Base-by-base conservation (phyloP, 164 flowering plant genomes). In the Chimonanthus praecox region DNA sequence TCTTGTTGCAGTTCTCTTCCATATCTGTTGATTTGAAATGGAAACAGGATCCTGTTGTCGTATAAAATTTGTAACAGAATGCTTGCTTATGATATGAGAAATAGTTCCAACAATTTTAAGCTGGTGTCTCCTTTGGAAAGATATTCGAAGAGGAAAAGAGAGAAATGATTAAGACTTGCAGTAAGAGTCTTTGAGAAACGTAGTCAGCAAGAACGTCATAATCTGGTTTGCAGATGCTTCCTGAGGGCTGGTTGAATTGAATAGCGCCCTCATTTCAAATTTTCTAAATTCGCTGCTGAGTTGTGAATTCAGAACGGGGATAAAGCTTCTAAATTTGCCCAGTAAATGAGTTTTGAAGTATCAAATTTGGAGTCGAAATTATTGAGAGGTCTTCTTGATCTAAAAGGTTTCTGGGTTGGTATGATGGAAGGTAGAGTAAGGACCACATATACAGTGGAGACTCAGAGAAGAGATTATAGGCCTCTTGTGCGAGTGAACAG, bases 351-450 rank as follows among this genome's bases (percentile, higher is more conserved):
- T 73, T 58, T 78, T 77, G 83, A 64, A 47, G 21, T 64, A 0
- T 16, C 65, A 13, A 63, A 73, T n/a, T 48, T 74, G 61, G 76
- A 80, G 11, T 68, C 13, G 47, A 78, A 76, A 74, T 51, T 68
- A 6, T 61, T 77, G 6, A 5, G 64, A 60, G 67, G 73, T 51
- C 76, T 81, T 33, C 54, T 76, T 2, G 70, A 77, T 47, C 51
- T 73, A 75, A 69, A 50, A 67, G 79, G 75, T 60, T 78, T 43
- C 45, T 75, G 47, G 46, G 51, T 58, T 48, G 76, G 75, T n/a
- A 66, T 74, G 5, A 85, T 83, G 88, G 82, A 79, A 44, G 77
- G 62, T 16, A 72, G 74, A 67, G 76, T 61, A 60, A 76, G 78
- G 64, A 77, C 73, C 60, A 71, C 46, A 45, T 4, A 43, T 49